Conservation (phyloP, 2,329 filamentous ascomycete genomes). For the Pseudogymnoascus sp. region DNA sequence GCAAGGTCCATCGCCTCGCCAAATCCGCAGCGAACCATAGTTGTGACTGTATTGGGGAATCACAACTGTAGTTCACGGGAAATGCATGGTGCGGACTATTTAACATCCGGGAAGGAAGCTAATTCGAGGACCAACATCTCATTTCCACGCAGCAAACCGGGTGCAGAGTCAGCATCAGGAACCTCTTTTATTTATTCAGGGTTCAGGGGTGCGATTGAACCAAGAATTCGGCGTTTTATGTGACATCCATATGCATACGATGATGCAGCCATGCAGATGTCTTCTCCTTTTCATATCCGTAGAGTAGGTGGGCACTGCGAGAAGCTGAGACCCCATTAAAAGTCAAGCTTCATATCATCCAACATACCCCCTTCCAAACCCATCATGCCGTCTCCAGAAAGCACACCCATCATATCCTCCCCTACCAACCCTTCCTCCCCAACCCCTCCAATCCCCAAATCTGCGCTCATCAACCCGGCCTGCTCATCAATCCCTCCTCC, state of each 20-base stretch:
- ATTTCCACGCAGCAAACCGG: not conserved
- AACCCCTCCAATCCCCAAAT: not conserved
- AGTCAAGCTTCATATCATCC: slow-evolving; percentile 12
- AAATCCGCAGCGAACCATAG: not conserved
- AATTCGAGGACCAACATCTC: not conserved
- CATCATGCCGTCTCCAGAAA: slow-evolving; percentile 7
- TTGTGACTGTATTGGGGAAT: not conserved
- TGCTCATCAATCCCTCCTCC: slow-evolving; percentile 11
- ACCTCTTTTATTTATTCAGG: not conserved
- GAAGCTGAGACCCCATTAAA: not conserved
- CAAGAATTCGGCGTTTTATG: not conserved
- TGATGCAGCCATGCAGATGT: not conserved
- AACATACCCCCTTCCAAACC: slow-evolving; percentile 11
- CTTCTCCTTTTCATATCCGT: not conserved
- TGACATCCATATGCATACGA: not conserved
- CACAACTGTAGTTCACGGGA: not conserved
- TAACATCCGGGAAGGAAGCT: not conserved
- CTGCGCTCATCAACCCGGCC: not conserved
- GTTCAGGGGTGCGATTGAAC: not conserved
- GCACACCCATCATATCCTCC: slow-evolving; percentile 10
- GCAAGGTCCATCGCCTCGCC: too few species aligned
- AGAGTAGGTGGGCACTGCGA: not conserved
- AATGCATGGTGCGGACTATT: not conserved
- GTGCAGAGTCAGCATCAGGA: not conserved
- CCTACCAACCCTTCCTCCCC: not conserved